Base-by-base conservation (phyloP, 169 alveolate genomes). In the Cryptosporidium muris region DNA sequence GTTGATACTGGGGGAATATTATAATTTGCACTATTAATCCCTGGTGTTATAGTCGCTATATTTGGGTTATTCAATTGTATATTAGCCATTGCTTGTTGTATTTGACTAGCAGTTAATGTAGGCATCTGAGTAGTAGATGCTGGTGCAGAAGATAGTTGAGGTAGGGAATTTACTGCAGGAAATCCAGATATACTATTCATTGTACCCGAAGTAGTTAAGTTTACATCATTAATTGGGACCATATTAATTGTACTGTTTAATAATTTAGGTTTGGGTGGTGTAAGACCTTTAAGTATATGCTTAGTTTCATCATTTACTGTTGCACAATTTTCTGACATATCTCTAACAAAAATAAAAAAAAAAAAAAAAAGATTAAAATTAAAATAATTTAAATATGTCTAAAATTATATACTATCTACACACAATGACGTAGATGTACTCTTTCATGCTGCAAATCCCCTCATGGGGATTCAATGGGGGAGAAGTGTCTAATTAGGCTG, bases 251-350 rank as follows among this genome's bases (percentile, higher is more conserved):
- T 58, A 9, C 74, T 74, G 8, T 60, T 60, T 14, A 74, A 49
- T 58, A 74, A 25, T 12, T 74, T 74, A 1, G 85, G 85, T 47
- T 74, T 68, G 4, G 85, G 85, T 5, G 85, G 85, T 3, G 68
- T 9, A 16, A 74, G 74, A 16, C 68, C 85, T 43, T 37, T 74
- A 56, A 74, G 40, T 43, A 74, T 68, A 25, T 38, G 54, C 58
- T 74, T 74, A 43, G 62, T 43, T 40, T 56, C 67, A n/a, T 74
- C 85, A 43, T 74, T 74, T 11, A 74, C 49, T 25, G n/a, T 74
- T 60, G 63, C 54, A 43, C 16, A 38, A 43, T 74, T 74, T 48
- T 74, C 85, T 12, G 85, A 74, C 85, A 74, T 74, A 58, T 74
- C 8, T 8, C 12, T 16, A 34, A 12, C 63, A 8, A 16, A 25